These are phyloP conservation scores for Hemerocallis citrina DNA, from an alignment of 106 monocot genomes.

Conservation along the genomic window DNA sequence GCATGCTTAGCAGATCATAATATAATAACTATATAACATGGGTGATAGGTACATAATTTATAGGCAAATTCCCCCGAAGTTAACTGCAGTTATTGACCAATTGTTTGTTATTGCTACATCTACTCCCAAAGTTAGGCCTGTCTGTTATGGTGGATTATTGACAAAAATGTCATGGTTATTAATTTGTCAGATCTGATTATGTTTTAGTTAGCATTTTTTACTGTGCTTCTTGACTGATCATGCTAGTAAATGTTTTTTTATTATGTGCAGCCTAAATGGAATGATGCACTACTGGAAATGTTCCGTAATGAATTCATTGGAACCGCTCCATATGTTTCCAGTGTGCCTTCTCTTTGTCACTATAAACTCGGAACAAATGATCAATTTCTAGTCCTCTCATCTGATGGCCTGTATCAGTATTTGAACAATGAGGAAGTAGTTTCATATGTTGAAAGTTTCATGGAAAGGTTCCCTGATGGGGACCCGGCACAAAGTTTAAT, in stretches of 20 bases:
- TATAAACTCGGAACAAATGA: slow-evolving; percentile 52
- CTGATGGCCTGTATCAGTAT: slow-evolving; percentile 89
- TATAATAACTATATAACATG: too few relatives aligned
- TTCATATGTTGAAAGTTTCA: slow-evolving; percentile 67
- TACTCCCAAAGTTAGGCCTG: neutral
- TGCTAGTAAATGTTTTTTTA: neutral
- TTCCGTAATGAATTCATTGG: slow-evolving; percentile 77
- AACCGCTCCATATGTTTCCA: slow-evolving; percentile 52
- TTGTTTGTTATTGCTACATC: neutral
- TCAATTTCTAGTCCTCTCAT: slow-evolving; percentile 75
- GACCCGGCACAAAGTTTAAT: slow-evolving; percentile 90
- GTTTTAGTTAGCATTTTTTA: neutral
- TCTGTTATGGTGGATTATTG: neutral
- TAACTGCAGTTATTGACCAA: neutral
- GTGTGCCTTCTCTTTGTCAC: slow-evolving; percentile 62
- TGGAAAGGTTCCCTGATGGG: slow-evolving; percentile 75
- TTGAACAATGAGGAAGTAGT: slow-evolving; percentile 87
- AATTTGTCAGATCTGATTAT: neutral
- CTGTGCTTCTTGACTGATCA: neutral
- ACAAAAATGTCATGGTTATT: neutral
- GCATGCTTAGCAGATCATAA: neutral
- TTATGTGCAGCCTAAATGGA: slow-evolving; percentile 60
- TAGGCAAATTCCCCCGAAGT: neutral
- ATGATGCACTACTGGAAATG: slow-evolving; percentile 59
- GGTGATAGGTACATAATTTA: neutral